Evolutionary conservation across 176 grass and related monocot species (phyloP), one percentile per base, ranked within the genome.

Genomic region (Bonia amplexicaulis): DNA sequence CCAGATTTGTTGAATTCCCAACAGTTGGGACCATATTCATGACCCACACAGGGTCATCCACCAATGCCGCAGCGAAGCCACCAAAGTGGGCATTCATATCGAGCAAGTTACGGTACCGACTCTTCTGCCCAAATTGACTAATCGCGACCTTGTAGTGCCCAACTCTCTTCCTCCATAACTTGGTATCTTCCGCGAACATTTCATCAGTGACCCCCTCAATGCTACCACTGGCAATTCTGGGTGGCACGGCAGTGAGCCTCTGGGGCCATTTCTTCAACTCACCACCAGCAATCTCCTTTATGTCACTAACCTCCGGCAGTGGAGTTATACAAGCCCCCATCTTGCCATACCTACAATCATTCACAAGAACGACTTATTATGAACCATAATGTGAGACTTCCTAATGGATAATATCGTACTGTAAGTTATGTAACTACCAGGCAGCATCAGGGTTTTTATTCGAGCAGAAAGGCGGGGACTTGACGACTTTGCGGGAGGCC

Each of bases 21-120:
- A 87, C 41, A 7, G 93, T 91, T 26, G 96, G 96, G 25, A 99
- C 91, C 35, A 92, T 85, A 64, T 96, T 99, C 93, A 99, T 94
- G 46, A 96, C 96, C 96, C 96, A 99, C 69, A 96, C 80, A 3
- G 96, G 96, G 59, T 99, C 91, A 47, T 79, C 82, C 53, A 88
- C 76, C 27, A 94, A 78, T 54, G 91, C 96, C 3, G 90, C 91
- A 65, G 93, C 93, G 35, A 96, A 99, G 53, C 96, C 84, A 5
- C 96, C 96, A 71, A 96, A 84, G 14, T 25, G 75, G 4, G 93
- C 93, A 86, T 99, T 99, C 88, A 95, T 96, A 77, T 99, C 96
- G 0, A 99, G 91, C 85, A 99, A 84, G 89, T 99, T 99, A 80
- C 91, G 90, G 84, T 94, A 94, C 65, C 96, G 86, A 33, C 72